phyloP scores from a whole-genome alignment of 768 basidiomycete genomes.

The Tricholoma terreum region DNA sequence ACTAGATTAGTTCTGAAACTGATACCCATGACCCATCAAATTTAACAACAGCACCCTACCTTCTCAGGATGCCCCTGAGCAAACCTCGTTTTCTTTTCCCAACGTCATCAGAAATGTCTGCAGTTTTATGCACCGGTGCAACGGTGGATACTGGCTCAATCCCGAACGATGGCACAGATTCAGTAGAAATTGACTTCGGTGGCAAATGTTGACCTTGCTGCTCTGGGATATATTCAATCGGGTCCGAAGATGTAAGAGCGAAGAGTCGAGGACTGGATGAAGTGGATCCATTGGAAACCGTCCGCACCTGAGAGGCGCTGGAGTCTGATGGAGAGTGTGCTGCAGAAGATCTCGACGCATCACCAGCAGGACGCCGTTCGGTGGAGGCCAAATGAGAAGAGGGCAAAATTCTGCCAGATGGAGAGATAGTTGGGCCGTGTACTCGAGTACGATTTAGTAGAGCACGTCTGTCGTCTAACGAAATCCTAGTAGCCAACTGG shows the following conservation, averaged over 20 bases:
- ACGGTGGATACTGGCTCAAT: conserved; percentile 14
- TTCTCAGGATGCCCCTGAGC: conserved; percentile 42
- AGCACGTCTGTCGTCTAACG: conserved; percentile 21
- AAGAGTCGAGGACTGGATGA: conserved; percentile 15
- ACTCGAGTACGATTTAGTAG: conserved; percentile 7
- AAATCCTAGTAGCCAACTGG: conserved; percentile 46
- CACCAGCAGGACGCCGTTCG: conserved; percentile 15
- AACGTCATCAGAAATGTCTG: conserved; percentile 36
- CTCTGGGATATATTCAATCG: conserved; percentile 17
- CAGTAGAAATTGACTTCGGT: conserved; percentile 53
- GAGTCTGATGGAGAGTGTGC: conserved; percentile 39
- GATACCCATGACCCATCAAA: conserved; percentile 1
- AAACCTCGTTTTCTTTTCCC: conserved; percentile 40
- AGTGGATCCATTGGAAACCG: conserved; percentile 20
- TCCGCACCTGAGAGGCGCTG: conserved; percentile 18
- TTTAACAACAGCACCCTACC: conserved; percentile 20
- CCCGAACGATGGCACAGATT: conserved; percentile 44
- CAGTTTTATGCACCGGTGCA: conserved; percentile 15
- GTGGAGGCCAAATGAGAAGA: conserved; percentile 9
- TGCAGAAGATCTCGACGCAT: conserved; percentile 44
- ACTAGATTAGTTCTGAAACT: not conserved
- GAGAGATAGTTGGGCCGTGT: not conserved
- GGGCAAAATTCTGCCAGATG: conserved; percentile 1
- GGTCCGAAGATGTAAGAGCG: conserved; percentile 15
- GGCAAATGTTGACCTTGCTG: conserved; percentile 28